Evolutionary conservation across 768 basidiomycete species (phyloP), one percentile per base, ranked within the genome.

Genomic region (Boletellus ananiceps): DNA sequence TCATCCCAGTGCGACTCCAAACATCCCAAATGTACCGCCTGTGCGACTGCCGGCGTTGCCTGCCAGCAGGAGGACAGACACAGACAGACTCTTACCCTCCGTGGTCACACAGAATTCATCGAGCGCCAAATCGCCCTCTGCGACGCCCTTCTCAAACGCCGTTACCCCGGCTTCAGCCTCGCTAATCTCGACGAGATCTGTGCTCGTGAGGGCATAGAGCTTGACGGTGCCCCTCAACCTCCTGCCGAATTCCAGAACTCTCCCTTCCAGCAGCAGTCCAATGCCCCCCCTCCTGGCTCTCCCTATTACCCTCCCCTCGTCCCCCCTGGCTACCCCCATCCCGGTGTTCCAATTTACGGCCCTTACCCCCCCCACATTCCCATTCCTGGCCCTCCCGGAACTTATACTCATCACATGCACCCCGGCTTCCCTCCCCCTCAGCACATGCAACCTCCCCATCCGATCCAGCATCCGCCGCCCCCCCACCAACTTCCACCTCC

Each of bases 31-130:
- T 93, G 90, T 63, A 87, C 86, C 15, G 86, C 90, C 33, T 93
- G 90, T 63, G 80, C 85, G 34, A 85, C 84, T 8, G 87, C 89
- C 0, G 84, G 84, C 57, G 85, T 84, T 0, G 66, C 77, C 37
- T 93, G 90, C 71, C 83, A 91, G 62, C 90, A 93, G 65, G 90
- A 93, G 62, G 90, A 93, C 72, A 74, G 90, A 40, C 88, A 93
- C 69, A 75, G 89, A 35, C 87, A 91, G 76, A 89, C 86, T 1
- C 79, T 93, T 60, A 91, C 88, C 43, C 86, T 86, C 2, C 76
- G 90, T 35, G 90, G 89, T 32, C 84, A 92, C 67, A 85, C 87
- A 0, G 89, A 91, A 63, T 84, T 77, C 52, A 70, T 93, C 65
- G 90, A 93, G 72, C 79, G 81, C 56, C 84, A 88, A 71, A 78